Percentiles rank a stretch among this genome's conserved stretches.
phyloP scores from a whole-genome alignment of 108 stramenopile species.

The Chaetoceros muelleri region DNA sequence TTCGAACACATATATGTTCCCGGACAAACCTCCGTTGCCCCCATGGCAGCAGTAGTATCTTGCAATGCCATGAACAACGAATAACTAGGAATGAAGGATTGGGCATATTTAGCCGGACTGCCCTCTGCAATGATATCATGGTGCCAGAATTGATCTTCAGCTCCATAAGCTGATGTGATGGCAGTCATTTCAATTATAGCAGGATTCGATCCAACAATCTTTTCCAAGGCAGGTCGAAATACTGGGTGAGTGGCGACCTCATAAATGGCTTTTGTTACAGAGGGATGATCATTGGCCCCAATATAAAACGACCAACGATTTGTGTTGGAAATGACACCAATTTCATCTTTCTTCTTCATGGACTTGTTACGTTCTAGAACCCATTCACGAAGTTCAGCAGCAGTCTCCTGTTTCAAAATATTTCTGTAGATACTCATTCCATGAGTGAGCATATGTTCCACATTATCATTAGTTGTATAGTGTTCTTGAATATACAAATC shows the following conservation, averaged over 20 bases:
- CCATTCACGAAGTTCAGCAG: conserved; percentile 7
- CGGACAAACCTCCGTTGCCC: conserved; percentile 19
- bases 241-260: conserved; percentile 25
- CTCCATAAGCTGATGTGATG: conserved; percentile 21
- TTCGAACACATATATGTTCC: conserved; percentile 17
- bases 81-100: conserved; percentile 8
- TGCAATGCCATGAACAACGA: conserved; percentile 25
- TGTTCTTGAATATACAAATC: conserved; percentile 3
- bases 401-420: conserved; percentile 1
- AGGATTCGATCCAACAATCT: conserved; percentile 39
- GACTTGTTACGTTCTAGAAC: conserved; percentile 4
- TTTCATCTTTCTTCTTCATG: conserved; percentile 12
- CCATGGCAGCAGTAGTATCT: conserved; percentile 32
- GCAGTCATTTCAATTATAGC: conserved; percentile 26
- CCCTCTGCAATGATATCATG: conserved; percentile 3
- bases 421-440: conserved; percentile 4
- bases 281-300: conserved; percentile 23
- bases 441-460: conserved; percentile 5
- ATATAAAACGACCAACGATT: conserved; percentile 42
- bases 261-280: conserved; percentile 26
- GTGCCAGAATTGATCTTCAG: conserved; percentile 20
- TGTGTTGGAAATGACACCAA: conserved; percentile 32
- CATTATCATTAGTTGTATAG: conserved; percentile 2
- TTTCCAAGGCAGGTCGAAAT: conserved; percentile 23
- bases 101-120: background rate